Conservation (phyloP, 352 stramenopile species). For the Phytophthora litchii region DNA sequence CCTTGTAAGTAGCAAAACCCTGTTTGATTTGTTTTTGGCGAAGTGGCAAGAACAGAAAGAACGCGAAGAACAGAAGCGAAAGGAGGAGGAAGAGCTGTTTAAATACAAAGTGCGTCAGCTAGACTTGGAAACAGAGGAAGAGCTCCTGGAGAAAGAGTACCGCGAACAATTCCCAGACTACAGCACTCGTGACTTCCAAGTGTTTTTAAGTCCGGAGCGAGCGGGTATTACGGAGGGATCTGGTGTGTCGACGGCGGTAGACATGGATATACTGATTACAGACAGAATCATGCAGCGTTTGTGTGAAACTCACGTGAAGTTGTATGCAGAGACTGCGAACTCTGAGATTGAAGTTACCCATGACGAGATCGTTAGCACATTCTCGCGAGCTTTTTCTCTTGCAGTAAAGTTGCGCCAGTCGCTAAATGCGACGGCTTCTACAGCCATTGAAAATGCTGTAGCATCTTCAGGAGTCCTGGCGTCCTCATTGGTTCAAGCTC, state of each 20-base stretch:
- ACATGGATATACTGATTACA: slow-evolving; percentile 67
- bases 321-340: slow-evolving; percentile 66
- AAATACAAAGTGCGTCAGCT: slow-evolving; percentile 87
- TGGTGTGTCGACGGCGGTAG: slow-evolving; percentile 16
- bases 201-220: slow-evolving; percentile 60
- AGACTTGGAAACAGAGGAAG: slow-evolving; percentile 84
- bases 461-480: slow-evolving; percentile 62
- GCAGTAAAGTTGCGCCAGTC: slow-evolving; percentile 70
- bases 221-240: slow-evolving; percentile 12
- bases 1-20: slow-evolving; percentile 65
- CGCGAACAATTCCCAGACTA: slow-evolving; percentile 95
- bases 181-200: slow-evolving; percentile 65
- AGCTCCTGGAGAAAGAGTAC: slow-evolving; percentile 89
- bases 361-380: slow-evolving; percentile 61
- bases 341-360: slow-evolving; percentile 49
- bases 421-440: slow-evolving; percentile 61
- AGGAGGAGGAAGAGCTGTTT: slow-evolving; percentile 78
- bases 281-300: slow-evolving; percentile 77
- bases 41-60: slow-evolving; percentile 89
- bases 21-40: slow-evolving; percentile 85
- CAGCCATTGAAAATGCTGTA: slow-evolving; percentile 54
- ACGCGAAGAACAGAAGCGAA: slow-evolving; percentile 72
- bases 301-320: slow-evolving; percentile 68
- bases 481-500: slow-evolving; percentile 72
- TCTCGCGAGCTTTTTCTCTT: slow-evolving; percentile 73